Evolutionary conservation across 2,329 filamentous ascomycete genomes (phyloP).

Genomic region (Trichoderma koningii): DNA sequence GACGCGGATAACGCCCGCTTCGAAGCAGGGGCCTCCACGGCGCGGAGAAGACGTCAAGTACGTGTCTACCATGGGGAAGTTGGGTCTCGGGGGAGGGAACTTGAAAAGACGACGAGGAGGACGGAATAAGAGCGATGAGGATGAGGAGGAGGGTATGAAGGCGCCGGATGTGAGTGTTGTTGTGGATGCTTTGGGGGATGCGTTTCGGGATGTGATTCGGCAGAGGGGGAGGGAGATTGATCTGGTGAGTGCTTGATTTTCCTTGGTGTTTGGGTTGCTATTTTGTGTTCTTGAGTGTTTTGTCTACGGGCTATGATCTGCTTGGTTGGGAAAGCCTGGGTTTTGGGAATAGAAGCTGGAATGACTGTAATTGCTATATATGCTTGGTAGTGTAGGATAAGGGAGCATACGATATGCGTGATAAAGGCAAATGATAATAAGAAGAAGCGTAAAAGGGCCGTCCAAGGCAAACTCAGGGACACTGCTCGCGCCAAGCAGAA

Average conservation of each 20-base stretch:
- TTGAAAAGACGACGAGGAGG: conserved; percentile 9
- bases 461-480: too few relatives aligned
- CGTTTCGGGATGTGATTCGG: conserved; percentile 47
- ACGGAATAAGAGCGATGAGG: background rate
- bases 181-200: conserved; percentile 42
- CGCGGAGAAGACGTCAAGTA: conserved; percentile 55
- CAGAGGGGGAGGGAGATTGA: conserved; percentile 36
- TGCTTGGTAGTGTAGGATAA: too few relatives aligned
- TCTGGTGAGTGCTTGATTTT: background rate
- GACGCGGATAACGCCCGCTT: conserved; percentile 66
- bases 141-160: background rate
- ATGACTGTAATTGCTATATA: too few relatives aligned
- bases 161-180: conserved; percentile 38
- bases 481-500: too few relatives aligned
- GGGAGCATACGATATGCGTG: too few relatives aligned
- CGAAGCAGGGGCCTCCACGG: conserved; percentile 49
- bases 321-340: too few relatives aligned
- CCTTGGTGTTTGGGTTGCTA: background rate
- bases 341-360: too few relatives aligned
- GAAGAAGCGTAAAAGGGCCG: background rate
- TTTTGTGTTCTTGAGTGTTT: background rate
- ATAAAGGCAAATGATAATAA: too few relatives aligned
- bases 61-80: conserved; percentile 47
- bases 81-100: conserved; percentile 38
- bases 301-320: background rate